Percentiles rank a stretch among this genome's conserved stretches.
Evolutionary conservation across 352 stramenopile genomes (phyloP).

Genomic region (Globisporangium irregulare): DNA sequence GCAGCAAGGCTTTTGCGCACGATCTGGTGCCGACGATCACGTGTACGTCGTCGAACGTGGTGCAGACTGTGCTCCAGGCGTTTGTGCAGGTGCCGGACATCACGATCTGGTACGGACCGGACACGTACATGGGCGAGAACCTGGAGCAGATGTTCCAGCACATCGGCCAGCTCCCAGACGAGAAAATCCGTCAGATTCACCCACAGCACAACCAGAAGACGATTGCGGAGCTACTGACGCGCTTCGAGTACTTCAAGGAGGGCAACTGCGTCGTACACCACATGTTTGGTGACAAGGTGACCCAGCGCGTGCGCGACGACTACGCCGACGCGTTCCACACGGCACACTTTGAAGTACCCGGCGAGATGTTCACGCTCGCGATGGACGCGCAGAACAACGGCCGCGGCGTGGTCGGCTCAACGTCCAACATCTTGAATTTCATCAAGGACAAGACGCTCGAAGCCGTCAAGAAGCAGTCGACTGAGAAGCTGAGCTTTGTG

Average conservation of each 20-base stretch:
- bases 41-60: constrained; percentile 96
- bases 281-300: constrained; percentile 96
- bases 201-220: constrained; percentile 79
- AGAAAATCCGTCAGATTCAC: constrained; percentile 84
- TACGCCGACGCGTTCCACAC: constrained; percentile 94
- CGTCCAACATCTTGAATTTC: constrained; percentile 97
- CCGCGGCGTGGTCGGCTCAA: constrained; percentile 93
- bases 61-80: constrained; percentile 95
- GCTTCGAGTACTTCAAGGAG: constrained; percentile 94
- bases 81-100: constrained; percentile 90
- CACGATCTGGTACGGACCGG: constrained; percentile 91
- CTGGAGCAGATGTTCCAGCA: constrained; percentile 92
- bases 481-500: constrained; percentile 91
- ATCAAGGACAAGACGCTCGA: constrained; percentile 94
- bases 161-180: constrained; percentile 71
- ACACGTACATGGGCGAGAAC: constrained; percentile 99
- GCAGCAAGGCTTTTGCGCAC: constrained; percentile 94
- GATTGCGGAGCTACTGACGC: constrained; percentile 77
- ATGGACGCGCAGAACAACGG: constrained; percentile 92
- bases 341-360: constrained; percentile 97
- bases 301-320: constrained; percentile 88
- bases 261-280: constrained; percentile 98
- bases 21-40: constrained; percentile 96
- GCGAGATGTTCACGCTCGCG: constrained; percentile 98
- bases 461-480: constrained; percentile 56